A percentile compares a stretch with the other conserved stretches of the same genome.
These are phyloP conservation scores for Colletotrichum caudatum DNA, from an alignment of 2,329 filamentous ascomycete genomes.

Conservation along the genomic window DNA sequence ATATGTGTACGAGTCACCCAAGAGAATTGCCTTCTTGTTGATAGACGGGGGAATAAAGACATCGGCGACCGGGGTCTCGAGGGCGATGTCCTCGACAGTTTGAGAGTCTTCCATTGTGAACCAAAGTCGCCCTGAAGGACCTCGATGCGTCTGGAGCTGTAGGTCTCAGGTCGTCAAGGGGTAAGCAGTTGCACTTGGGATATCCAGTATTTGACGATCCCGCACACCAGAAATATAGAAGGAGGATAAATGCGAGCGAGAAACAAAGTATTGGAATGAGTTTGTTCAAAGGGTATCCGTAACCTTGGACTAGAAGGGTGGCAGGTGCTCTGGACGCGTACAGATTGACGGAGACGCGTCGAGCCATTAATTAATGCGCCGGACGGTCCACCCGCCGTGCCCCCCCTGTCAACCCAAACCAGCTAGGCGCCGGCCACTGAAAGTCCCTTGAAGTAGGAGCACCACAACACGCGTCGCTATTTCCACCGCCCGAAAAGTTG, in stretches of 20 bases:
- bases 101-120: conserved; percentile 55
- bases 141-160: background rate
- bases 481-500: conserved; percentile 31
- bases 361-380: conserved; percentile 10
- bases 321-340: conserved; percentile 45
- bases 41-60: conserved; percentile 79
- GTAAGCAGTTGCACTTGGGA: background rate
- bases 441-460: conserved; percentile 16
- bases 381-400: conserved; percentile 15
- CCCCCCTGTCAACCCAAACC: conserved; percentile 4
- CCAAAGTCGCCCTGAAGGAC: conserved; percentile 7
- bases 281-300: background rate
- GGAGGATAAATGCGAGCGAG: background rate
- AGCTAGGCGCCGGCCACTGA: conserved; percentile 25
- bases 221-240: background rate
- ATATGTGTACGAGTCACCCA: conserved; percentile 77
- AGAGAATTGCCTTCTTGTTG: conserved; percentile 65
- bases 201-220: background rate
- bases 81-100: conserved; percentile 51
- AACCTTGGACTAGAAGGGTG: background rate
- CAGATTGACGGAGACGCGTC: conserved; percentile 41
- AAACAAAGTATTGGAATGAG: background rate
- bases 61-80: conserved; percentile 50
- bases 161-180: background rate
- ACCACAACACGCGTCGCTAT: conserved; percentile 19